Conservation (phyloP, 2,329 filamentous ascomycete species). For the Ophiostoma ips region DNA sequence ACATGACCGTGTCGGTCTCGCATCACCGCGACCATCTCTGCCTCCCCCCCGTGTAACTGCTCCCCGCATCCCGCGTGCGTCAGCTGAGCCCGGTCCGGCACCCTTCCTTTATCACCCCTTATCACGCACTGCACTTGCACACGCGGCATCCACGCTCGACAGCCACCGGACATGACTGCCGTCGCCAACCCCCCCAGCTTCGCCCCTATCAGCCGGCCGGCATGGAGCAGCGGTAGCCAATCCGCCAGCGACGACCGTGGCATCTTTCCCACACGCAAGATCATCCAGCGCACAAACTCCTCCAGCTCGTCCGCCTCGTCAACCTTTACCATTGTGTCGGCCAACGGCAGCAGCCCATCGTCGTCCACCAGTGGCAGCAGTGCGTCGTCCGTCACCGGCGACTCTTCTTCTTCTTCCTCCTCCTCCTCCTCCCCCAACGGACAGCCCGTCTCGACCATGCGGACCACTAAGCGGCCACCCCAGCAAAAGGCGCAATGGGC, state of each 20-base stretch:
- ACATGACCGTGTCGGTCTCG: slow-evolving; percentile 5
- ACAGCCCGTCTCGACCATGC: slow-evolving; percentile 34
- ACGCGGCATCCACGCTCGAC: too few species aligned
- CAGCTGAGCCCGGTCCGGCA: too few species aligned
- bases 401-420: too few species aligned
- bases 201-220: slow-evolving; percentile 47
- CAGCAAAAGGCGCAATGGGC: slow-evolving; percentile 38
- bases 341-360: slow-evolving; percentile 26
- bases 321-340: slow-evolving; percentile 49
- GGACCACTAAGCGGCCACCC: slow-evolving; percentile 30
- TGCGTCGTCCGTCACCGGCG: slow-evolving; percentile 20
- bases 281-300: slow-evolving; percentile 64
- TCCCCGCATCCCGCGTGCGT: too few species aligned
- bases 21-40: too few species aligned
- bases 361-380: slow-evolving; percentile 14
- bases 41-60: too few species aligned
- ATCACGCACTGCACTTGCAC: slow-evolving; percentile 10
- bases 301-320: slow-evolving; percentile 43
- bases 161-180: slow-evolving; percentile 46
- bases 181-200: slow-evolving; percentile 53
- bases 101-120: slow-evolving; percentile 4
- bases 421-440: too few species aligned
- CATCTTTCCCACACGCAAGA: slow-evolving; percentile 84
- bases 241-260: slow-evolving; percentile 52
- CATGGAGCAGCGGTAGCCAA: slow-evolving; percentile 46